Evolutionary conservation across 2,329 filamentous ascomycete species (phyloP).

Genomic region (Elsinoe batatas): DNA sequence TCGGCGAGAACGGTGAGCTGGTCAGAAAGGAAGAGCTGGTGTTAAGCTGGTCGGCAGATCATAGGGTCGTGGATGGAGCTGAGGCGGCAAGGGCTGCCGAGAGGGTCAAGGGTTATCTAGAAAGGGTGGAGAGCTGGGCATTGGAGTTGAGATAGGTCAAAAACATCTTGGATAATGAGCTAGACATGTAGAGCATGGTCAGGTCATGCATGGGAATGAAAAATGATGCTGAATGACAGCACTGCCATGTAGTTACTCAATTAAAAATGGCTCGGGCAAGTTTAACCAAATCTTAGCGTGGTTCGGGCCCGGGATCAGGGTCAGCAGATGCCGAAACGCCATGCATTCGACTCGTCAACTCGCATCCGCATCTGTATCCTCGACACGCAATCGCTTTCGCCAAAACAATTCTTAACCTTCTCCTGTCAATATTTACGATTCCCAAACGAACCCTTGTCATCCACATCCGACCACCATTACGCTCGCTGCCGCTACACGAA

Average conservation of each 20-base stretch:
- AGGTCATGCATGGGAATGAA: background rate
- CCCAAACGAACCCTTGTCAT: no score
- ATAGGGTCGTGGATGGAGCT: conserved; percentile 86
- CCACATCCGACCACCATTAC: background rate
- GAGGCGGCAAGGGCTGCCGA: conserved; percentile 88
- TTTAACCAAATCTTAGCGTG: background rate
- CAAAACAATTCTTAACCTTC: background rate
- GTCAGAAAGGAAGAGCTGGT: conserved; percentile 72
- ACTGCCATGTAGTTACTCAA: background rate
- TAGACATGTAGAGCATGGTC: no score
- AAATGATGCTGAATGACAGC: background rate
- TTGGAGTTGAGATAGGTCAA: conserved; percentile 59
- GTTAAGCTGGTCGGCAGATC: conserved; percentile 95
- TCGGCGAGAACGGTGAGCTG: conserved; percentile 48
- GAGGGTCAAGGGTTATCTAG: conserved; percentile 64
- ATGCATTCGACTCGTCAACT: background rate
- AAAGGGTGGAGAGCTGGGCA: conserved; percentile 80
- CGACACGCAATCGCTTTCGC: background rate
- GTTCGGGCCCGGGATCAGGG: background rate
- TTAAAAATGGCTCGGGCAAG: background rate
- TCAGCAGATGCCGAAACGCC: background rate
- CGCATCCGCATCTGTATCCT: background rate
- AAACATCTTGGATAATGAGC: background rate
- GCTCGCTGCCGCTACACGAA: background rate
- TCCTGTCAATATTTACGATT: background rate